Evolutionary conservation across 495 filamentous ascomycete species (phyloP).

Genomic region (Endocarpon pusillum): DNA sequence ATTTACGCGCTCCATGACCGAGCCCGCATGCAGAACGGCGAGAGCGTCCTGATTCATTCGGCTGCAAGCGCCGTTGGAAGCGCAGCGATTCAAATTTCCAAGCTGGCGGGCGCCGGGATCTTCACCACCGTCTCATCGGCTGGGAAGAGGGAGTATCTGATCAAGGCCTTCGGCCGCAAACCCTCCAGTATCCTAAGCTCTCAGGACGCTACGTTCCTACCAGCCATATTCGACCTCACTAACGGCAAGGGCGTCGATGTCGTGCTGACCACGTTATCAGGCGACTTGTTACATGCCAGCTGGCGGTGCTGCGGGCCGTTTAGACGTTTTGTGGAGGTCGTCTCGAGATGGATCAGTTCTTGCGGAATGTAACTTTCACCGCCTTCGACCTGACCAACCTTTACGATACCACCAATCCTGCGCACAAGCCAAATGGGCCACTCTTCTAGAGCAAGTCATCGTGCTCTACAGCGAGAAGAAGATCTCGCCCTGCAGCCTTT

Average conservation of each 20-base stretch:
- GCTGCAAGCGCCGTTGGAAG: conserved; percentile 44
- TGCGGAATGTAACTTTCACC: conserved; percentile 16
- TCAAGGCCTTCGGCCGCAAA: conserved; percentile 16
- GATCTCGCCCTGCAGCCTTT: no score
- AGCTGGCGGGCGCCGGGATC: conserved; percentile 33
- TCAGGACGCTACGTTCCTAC: conserved; percentile 23
- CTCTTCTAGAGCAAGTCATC: no score
- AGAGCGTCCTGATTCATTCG: conserved; percentile 22
- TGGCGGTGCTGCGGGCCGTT: conserved; percentile 37
- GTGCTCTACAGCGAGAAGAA: no score
- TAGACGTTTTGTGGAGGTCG: conserved; percentile 41
- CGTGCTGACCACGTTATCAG: conserved; percentile 35
- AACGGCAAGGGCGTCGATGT: conserved; percentile 36
- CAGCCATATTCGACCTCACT: conserved; percentile 27
- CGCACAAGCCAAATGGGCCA: no score
- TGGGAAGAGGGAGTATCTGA: conserved; percentile 23
- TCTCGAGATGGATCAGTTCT: conserved; percentile 21
- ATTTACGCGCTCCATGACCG: conserved; percentile 34
- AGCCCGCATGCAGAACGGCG: conserved; percentile 12
- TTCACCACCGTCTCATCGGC: conserved; percentile 27
- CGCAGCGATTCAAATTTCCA: conserved; percentile 40
- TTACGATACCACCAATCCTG: no score
- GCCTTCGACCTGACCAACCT: conserved; percentile 20
- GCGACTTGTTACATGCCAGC: conserved; percentile 29
- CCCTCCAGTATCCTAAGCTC: conserved; percentile 31